Percentiles rank a stretch among this genome's conserved stretches.
phyloP scores from a whole-genome alignment of 306 rosid species.

The Macrotyloma uniflorum region DNA sequence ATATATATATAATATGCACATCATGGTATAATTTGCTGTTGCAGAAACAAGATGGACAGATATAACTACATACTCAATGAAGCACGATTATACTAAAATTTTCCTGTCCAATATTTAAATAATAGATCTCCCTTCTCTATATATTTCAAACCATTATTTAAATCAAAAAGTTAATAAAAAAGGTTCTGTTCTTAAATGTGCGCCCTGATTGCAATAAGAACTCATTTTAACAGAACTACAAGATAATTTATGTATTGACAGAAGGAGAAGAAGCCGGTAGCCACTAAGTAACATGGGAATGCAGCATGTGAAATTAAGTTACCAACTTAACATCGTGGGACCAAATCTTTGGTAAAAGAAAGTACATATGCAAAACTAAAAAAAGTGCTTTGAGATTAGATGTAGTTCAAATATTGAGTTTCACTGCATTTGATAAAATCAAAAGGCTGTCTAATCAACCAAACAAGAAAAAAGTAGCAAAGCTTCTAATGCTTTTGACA shows the following conservation, averaged over 20 bases:
- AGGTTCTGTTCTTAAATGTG: constrained; percentile 15
- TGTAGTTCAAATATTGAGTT: neutral
- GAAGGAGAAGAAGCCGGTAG: constrained; percentile 26
- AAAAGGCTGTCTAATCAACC: neutral
- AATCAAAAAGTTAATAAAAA: neutral
- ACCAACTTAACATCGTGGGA: neutral
- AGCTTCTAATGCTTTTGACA: constrained; percentile 11
- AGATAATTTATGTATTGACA: neutral
- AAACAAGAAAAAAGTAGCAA: constrained; percentile 17
- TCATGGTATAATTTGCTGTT: constrained; percentile 3
- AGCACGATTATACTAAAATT: neutral
- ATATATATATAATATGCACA: too few relatives aligned
- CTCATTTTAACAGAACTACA: neutral
- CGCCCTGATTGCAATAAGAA: neutral
- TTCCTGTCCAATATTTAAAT: constrained; percentile 5
- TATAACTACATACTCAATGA: neutral
- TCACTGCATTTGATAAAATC: neutral
- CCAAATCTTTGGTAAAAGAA: neutral
- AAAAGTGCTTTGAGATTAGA: neutral
- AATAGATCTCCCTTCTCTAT: neutral
- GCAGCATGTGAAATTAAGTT: constrained; percentile 3
- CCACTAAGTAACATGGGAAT: constrained; percentile 4
- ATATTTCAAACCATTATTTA: neutral
- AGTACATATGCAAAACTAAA: neutral
- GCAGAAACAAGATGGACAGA: neutral